A percentile compares a stretch with the other conserved stretches of the same genome.
Conservation (phyloP, 305 asterid genomes). For the Nicotiana rustica region DNA sequence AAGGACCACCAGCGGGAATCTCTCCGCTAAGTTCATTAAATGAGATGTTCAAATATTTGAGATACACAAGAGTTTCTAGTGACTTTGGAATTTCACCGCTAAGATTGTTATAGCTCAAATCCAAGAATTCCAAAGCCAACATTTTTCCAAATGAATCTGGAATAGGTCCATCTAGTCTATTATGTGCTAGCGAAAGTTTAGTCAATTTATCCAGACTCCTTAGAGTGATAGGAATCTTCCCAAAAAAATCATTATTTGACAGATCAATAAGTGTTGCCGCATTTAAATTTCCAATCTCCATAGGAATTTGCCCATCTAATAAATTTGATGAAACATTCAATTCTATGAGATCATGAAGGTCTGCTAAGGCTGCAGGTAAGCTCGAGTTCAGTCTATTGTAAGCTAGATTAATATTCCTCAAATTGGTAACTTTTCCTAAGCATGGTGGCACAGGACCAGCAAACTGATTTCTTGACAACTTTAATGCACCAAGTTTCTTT, state of each 20-base stretch:
- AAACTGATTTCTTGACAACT: constrained; percentile 36
- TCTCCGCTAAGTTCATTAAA: constrained; percentile 39
- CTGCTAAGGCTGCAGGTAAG: constrained; percentile 42
- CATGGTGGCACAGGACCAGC: constrained; percentile 47
- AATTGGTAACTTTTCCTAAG: constrained; percentile 41
- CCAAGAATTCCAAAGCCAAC: constrained; percentile 41
- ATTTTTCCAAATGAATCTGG: constrained; percentile 44
- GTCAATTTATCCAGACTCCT: constrained; percentile 41
- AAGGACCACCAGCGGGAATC: constrained; percentile 39
- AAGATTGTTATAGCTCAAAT: constrained; percentile 38
- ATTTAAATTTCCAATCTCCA: constrained; percentile 40
- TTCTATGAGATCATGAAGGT: constrained; percentile 35
- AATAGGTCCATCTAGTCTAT: constrained; percentile 41
- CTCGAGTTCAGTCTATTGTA: constrained; percentile 42
- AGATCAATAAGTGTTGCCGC: constrained; percentile 36
- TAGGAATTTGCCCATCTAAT: constrained; percentile 42
- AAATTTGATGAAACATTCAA: constrained; percentile 40
- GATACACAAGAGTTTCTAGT: constrained; percentile 41
- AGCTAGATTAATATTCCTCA: constrained; percentile 39
- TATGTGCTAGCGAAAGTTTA: constrained; percentile 39
- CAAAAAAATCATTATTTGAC: constrained; percentile 40
- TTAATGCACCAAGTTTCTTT: constrained; percentile 38
- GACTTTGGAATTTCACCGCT: constrained; percentile 45
- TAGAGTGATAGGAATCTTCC: constrained; percentile 41
- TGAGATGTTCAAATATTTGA: constrained; percentile 42